A percentile compares a stretch with the other conserved stretches of the same genome.
Evolutionary conservation across 75 land plant genomes (phyloP).

Genomic region (Picea glauca): DNA sequence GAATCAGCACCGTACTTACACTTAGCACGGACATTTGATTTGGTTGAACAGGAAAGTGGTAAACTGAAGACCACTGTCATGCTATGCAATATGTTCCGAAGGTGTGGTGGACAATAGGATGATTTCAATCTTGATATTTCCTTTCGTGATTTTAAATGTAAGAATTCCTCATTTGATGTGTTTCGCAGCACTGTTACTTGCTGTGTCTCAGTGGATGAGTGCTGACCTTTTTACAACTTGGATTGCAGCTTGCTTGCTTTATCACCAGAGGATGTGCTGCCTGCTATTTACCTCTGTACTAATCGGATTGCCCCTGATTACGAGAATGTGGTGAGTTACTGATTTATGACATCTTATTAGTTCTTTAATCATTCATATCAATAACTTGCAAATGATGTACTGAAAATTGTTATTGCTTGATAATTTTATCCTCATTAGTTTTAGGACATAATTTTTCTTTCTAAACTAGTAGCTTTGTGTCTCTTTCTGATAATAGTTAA

Average conservation of each 20-base stretch:
- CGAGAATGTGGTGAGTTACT: slow-evolving; percentile 67
- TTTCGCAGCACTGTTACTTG: not conserved
- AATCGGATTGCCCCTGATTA: slow-evolving; percentile 91
- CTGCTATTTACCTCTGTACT: slow-evolving; percentile 85
- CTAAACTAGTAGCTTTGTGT: not conserved
- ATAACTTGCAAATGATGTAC: not conserved
- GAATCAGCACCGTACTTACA: slow-evolving; percentile 92
- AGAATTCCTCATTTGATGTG: not conserved
- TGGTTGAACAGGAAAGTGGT: slow-evolving; percentile 90
- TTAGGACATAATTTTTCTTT: not conserved
- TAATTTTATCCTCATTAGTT: not conserved
- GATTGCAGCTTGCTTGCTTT: slow-evolving; percentile 79
- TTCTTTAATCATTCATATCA: not conserved
- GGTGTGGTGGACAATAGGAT: slow-evolving; percentile 38
- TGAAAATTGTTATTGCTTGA: not conserved
- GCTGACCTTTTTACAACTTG: not conserved
- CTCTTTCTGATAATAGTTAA: not conserved
- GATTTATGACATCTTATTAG: not conserved
- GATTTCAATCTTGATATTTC: not conserved
- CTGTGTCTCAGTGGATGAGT: not conserved
- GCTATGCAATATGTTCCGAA: slow-evolving; percentile 98
- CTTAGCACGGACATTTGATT: slow-evolving; percentile 86
- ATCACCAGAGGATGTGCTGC: slow-evolving; percentile 86
- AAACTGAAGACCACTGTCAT: slow-evolving; percentile 77
- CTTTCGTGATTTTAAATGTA: not conserved